These are phyloP conservation scores for Ambrosia hybrid DNA, from an alignment of 140 eudicot species.

Conservation along the genomic window DNA sequence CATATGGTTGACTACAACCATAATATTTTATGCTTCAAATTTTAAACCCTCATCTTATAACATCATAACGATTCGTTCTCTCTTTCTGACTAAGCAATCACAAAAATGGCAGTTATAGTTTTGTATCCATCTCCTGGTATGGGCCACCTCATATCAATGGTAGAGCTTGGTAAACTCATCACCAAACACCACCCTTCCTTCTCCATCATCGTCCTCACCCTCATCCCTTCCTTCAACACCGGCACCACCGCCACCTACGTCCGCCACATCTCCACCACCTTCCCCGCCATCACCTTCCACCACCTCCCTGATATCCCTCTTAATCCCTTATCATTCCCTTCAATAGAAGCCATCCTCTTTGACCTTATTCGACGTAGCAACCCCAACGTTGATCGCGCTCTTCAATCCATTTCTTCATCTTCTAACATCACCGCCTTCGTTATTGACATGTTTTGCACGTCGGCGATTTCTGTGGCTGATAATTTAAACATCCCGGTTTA, in stretches of 20 bases:
- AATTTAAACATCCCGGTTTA: too few species aligned
- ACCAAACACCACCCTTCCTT: conserved; percentile 38
- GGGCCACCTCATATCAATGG: conserved; percentile 60
- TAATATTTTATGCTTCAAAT: not conserved
- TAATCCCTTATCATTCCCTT: too few species aligned
- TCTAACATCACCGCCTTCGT: too few species aligned
- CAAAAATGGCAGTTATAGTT: conserved; percentile 22
- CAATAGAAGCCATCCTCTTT: too few species aligned
- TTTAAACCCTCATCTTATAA: conserved; percentile 8
- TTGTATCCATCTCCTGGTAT: conserved; percentile 49
- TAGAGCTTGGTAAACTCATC: conserved; percentile 55
- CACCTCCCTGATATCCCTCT: conserved; percentile 43
- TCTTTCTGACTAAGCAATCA: not conserved
- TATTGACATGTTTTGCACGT: too few species aligned
- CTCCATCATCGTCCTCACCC: conserved; percentile 42
- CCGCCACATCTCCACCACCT: conserved; percentile 39
- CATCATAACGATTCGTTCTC: not conserved
- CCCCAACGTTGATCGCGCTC: too few species aligned
- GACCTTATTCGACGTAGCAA: too few species aligned
- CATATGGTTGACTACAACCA: too few species aligned
- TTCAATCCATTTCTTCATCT: too few species aligned
- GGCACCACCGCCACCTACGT: conserved; percentile 41
- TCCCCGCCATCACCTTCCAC: conserved; percentile 36
- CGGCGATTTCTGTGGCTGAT: too few species aligned
- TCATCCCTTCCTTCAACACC: conserved; percentile 41